Evolutionary conservation across 2,329 filamentous ascomycete genomes (phyloP).

Genomic region (Microascus cirrosus): DNA sequence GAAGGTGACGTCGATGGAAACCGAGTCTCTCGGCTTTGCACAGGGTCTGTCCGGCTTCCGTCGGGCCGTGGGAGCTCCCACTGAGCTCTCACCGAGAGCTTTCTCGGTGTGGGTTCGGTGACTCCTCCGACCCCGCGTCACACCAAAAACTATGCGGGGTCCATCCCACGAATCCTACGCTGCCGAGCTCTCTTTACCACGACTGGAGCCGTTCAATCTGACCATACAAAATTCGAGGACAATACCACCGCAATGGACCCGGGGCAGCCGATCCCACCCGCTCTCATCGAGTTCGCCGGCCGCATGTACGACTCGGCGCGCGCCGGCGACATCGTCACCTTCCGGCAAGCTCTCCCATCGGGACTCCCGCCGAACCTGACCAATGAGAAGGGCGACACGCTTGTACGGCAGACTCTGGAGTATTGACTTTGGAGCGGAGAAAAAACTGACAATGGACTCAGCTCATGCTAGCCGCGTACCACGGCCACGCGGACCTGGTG

Average conservation of each 20-base stretch:
- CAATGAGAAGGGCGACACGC: constrained; percentile 62
- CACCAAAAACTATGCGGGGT: background rate
- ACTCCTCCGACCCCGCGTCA: background rate
- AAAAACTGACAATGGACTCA: constrained; percentile 13
- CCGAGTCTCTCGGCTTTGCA: background rate
- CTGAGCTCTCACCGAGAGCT: background rate
- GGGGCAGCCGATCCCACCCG: constrained; percentile 35
- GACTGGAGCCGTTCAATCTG: background rate
- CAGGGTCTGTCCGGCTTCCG: background rate
- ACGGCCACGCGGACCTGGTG: constrained; percentile 52
- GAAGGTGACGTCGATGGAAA: background rate
- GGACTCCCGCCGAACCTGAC: constrained; percentile 60
- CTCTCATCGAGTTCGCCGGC: constrained; percentile 53
- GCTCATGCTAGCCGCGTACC: constrained; percentile 64
- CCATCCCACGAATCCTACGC: background rate
- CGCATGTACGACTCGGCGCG: constrained; percentile 59
- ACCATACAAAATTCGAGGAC: background rate
- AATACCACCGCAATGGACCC: constrained; percentile 6
- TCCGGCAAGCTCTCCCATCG: constrained; percentile 52
- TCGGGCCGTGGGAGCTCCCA: background rate
- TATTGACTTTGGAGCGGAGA: too few species aligned
- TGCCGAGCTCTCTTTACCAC: background rate
- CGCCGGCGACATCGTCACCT: constrained; percentile 41
- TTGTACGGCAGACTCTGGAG: constrained; percentile 28
- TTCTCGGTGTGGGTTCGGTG: background rate